Evolutionary conservation across 371 early-diverging fungal genomes (phyloP), one percentile per base, ranked within the genome.

Genomic region (Rhizopus arrhizus): DNA sequence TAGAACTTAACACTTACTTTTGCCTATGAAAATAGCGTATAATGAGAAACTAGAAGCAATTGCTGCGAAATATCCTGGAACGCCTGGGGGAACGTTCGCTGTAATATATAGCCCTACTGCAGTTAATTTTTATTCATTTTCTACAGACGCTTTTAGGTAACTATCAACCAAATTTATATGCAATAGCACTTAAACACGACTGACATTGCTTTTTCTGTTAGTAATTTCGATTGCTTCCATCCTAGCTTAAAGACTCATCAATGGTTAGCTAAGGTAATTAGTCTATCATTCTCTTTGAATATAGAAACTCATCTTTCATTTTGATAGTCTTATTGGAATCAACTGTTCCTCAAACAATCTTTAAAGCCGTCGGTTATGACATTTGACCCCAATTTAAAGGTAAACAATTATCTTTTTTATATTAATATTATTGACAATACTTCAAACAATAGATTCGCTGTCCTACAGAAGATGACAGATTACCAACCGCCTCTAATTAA

Each of bases 81-180:
- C 22, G 7, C 28, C 50, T 2, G 49, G 49, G 15, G 55, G 46
- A 15, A 62, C 66, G 1, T 69, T 69, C 52, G 70, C 59, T 28
- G 70, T 69, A 7, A 57, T 69, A 53, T 69, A 66, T 36, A 59
- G 45, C n/a, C 66, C 70, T 42, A 62, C 66, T 1, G 54, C 57
- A 15, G 53, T 69, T 43, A 43, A 66, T 13, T n/a, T 69, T 3
- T 51, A 56, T 3, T 36, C 57, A 13, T 66, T 69, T 28, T 62
- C 70, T 42, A 16, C 66, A 28, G 43, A 66, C 22, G 70, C 66
- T 5, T 41, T 69, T 13, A 69, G 68, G 63, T 59, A 57, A 47
- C 8, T 33, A 22, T 2, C 22, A 22, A 22, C 22, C 22, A 22
- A 22, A 22, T 22, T 2, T 22, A 22, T 22, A 22, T 22, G 22